Percentiles rank a stretch among this genome's conserved stretches.
Conservation (phyloP, 2,329 filamentous ascomycete species). For the Pseudogymnoascus sp. region DNA sequence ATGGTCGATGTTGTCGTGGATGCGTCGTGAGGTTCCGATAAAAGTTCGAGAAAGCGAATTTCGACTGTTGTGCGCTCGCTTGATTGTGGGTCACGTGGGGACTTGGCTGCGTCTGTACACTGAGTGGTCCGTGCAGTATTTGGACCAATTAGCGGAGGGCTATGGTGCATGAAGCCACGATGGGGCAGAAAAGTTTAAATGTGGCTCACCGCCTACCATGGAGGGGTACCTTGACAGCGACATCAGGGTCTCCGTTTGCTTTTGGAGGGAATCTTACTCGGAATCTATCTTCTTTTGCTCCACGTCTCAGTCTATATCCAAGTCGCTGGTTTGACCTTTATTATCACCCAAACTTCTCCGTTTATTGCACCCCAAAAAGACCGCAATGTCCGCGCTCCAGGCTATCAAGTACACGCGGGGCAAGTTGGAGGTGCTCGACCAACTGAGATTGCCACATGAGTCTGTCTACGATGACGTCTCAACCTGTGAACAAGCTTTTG, state of each 20-base stretch:
- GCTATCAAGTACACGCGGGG: constrained; percentile 70
- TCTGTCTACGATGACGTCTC: constrained; percentile 68
- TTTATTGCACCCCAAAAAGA: neutral
- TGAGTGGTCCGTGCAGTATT: neutral
- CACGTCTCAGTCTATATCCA: neutral
- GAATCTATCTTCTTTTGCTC: neutral
- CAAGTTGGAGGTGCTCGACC: constrained; percentile 69
- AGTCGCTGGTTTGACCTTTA: neutral
- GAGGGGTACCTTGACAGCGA: constrained; percentile 9
- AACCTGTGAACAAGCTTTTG: constrained; percentile 67
- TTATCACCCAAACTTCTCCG: neutral
- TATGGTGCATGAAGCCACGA: neutral
- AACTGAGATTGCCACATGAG: constrained; percentile 73
- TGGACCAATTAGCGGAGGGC: neutral
- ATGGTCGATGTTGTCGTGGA: constrained; percentile 14
- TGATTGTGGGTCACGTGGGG: constrained; percentile 9
- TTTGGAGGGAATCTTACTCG: neutral
- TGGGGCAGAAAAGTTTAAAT: constrained; percentile 9
- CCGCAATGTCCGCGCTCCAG: constrained; percentile 45
- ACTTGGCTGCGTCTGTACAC: neutral
- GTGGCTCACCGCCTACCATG: constrained; percentile 9
- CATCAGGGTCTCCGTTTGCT: constrained; percentile 3
- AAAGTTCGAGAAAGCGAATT: constrained; percentile 8
- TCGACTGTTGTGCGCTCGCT: constrained; percentile 5
- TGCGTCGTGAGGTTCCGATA: neutral